A percentile compares a stretch with the other conserved stretches of the same genome.
phyloP scores from a whole-genome alignment of 2,329 filamentous ascomycete genomes.

The Colletotrichum lindemuthianum region DNA sequence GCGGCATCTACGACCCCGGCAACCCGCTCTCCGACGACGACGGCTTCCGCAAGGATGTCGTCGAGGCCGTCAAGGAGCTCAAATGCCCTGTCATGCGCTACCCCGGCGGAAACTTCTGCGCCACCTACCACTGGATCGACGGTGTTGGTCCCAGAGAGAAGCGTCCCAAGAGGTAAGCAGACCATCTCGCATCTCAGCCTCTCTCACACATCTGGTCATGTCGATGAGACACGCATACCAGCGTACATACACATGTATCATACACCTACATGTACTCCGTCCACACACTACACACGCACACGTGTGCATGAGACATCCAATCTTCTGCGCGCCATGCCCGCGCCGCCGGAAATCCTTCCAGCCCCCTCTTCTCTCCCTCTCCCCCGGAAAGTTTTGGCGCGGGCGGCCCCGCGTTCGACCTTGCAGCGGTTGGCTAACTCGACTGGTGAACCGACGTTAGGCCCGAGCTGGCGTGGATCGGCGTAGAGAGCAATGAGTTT shows the following conservation, averaged over 20 bases:
- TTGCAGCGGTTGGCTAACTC: conserved; percentile 18
- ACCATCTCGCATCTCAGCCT: neutral
- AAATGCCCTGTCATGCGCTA: conserved; percentile 82
- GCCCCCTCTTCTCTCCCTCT: neutral
- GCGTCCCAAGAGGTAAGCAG: conserved; percentile 60
- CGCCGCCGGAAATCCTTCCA: neutral
- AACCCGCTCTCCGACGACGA: conserved; percentile 78
- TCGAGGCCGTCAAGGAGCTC: conserved; percentile 77
- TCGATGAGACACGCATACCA: neutral
- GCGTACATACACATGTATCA: neutral
- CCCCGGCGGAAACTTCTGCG: conserved; percentile 85
- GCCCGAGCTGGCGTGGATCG: conserved; percentile 83
- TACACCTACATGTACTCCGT: no score
- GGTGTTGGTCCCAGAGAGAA: conserved; percentile 79
- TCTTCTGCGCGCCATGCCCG: neutral
- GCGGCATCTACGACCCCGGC: conserved; percentile 83
- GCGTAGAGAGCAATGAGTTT: conserved; percentile 80
- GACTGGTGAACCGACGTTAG: conserved; percentile 45
- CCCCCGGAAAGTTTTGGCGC: neutral
- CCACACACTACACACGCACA: no score
- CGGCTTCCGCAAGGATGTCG: conserved; percentile 83
- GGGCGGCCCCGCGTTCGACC: neutral
- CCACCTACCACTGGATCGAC: conserved; percentile 88
- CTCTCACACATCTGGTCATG: neutral
- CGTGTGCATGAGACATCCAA: neutral